phyloP scores from a whole-genome alignment of 2,329 filamentous ascomycete genomes.

The Fusarium pseudonygamai region DNA sequence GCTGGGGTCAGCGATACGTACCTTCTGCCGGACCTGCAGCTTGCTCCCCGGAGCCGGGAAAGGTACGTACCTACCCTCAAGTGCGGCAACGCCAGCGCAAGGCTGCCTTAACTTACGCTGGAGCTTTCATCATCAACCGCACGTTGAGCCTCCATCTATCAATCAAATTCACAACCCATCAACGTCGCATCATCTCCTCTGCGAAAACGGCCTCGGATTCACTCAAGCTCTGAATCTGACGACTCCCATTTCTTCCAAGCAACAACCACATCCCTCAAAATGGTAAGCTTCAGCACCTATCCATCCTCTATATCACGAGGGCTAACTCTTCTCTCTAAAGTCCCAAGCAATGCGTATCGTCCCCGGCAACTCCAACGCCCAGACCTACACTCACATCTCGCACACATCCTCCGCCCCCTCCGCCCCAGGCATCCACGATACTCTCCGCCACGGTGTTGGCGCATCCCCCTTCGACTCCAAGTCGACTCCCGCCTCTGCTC shows the following conservation, averaged over 20 bases:
- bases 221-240: not conserved
- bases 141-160: constrained; percentile 1
- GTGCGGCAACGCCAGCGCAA: constrained; percentile 34
- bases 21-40: constrained; percentile 5
- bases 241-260: not conserved
- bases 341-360: constrained; percentile 87
- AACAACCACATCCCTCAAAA: constrained; percentile 50
- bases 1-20: constrained; percentile 1
- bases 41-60: constrained; percentile 15
- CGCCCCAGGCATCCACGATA: constrained; percentile 92
- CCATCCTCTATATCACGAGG: constrained; percentile 10
- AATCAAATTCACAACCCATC: not conserved
- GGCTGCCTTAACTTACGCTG: constrained; percentile 38
- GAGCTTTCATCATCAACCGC: constrained; percentile 37
- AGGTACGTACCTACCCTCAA: constrained; percentile 38
- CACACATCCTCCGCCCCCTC: constrained; percentile 80
- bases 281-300: constrained; percentile 54
- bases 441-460: constrained; percentile 83
- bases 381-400: constrained; percentile 70
- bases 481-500: constrained; percentile 66
- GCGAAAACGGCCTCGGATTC: not conserved
- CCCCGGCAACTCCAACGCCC: constrained; percentile 73
- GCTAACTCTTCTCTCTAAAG: constrained; percentile 35
- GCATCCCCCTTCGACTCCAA: constrained; percentile 64
- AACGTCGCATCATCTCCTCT: constrained; percentile 3